phyloP scores from a whole-genome alignment of 176 grass and related monocot genomes.

The Eremochloa ophiuroides region DNA sequence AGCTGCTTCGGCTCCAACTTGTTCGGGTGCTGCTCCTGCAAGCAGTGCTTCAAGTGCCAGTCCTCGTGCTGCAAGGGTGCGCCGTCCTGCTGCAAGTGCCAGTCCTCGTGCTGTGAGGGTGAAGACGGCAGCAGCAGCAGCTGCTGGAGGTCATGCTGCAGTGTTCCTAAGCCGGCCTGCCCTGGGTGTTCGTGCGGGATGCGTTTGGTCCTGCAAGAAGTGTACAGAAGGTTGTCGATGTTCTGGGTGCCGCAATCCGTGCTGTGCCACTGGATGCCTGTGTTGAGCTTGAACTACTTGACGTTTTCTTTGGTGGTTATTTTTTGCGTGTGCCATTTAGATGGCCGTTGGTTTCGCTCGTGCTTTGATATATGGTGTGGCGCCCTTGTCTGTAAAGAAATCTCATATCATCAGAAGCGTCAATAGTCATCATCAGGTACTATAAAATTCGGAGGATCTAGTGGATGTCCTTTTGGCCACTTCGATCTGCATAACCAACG shows the following conservation, averaged over 20 bases:
- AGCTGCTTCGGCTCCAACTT: conserved; percentile 16
- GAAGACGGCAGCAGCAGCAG: conserved; percentile 9
- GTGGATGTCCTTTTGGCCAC: no score
- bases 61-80: conserved; percentile 21
- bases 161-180: conserved; percentile 37
- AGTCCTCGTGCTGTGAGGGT: conserved; percentile 35
- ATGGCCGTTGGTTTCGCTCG: neutral
- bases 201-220: conserved; percentile 59
- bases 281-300: conserved; percentile 39
- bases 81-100: conserved; percentile 29
- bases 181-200: conserved; percentile 68
- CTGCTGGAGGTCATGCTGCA: conserved; percentile 33
- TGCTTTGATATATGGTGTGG: neutral
- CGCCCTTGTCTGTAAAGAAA: conserved; percentile 23
- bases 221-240: conserved; percentile 43
- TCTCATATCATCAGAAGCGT: neutral
- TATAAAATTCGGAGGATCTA: no score
- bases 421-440: neutral
- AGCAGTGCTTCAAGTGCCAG: conserved; percentile 31
- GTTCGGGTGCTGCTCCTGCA: conserved; percentile 18
- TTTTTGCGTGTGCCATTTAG: neutral
- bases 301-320: neutral
- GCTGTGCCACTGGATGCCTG: conserved; percentile 56
- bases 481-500: no score
- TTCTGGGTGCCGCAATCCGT: conserved; percentile 40